These are phyloP conservation scores for Eucalyptus melliodora DNA, from an alignment of 345 rosid genomes.

Conservation along the genomic window DNA sequence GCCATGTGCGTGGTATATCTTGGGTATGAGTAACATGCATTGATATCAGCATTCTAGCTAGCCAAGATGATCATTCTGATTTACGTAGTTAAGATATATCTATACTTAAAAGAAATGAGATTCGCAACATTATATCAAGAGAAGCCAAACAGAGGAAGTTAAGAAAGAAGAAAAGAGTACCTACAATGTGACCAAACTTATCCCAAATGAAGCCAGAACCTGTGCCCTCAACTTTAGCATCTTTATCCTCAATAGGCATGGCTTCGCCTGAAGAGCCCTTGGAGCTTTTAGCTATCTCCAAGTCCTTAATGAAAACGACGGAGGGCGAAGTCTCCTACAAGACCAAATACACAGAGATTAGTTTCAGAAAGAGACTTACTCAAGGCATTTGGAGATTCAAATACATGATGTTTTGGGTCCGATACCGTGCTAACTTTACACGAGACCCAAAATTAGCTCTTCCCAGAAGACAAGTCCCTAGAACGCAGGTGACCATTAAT, in stretches of 20 bases:
- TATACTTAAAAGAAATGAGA: background rate
- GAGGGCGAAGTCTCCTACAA: conserved; percentile 61
- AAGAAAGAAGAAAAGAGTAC: conserved; percentile 1
- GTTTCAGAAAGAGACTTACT: background rate
- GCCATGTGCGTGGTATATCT: background rate
- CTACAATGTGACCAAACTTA: conserved; percentile 86
- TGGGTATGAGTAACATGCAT: background rate
- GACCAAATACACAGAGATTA: background rate
- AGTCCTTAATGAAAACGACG: conserved; percentile 63
- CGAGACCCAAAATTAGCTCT: background rate
- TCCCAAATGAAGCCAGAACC: conserved; percentile 98
- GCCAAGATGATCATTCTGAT: background rate
- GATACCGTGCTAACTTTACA: background rate
- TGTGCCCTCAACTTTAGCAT: conserved; percentile 65
- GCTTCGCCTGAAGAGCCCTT: conserved; percentile 10
- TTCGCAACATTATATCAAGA: background rate
- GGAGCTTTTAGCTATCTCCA: conserved; percentile 39
- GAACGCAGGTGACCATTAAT: background rate
- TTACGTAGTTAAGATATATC: background rate
- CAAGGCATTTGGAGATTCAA: background rate
- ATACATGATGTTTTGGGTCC: background rate
- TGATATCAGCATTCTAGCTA: background rate
- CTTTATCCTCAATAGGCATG: conserved; percentile 19
- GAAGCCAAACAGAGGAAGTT: background rate
- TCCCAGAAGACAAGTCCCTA: background rate